These are phyloP conservation scores for Passalora sequoiae DNA, from an alignment of 2,329 filamentous ascomycete species.

Conservation along the genomic window DNA sequence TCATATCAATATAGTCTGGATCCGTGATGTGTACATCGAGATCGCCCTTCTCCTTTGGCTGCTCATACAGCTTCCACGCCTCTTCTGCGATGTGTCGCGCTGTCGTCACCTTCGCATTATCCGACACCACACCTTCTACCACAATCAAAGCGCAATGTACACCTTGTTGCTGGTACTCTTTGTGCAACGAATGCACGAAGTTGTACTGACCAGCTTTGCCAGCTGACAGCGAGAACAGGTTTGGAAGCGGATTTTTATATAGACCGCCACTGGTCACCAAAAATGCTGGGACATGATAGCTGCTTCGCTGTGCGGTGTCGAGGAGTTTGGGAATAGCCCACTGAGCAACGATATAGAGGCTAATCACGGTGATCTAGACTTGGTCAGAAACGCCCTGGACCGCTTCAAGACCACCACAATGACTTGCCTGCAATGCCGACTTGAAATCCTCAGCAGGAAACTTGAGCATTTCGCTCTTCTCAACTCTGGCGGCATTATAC, in stretches of 20 bases:
- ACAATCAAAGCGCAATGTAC: slow-evolving; percentile 45
- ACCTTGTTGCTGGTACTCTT: slow-evolving; percentile 36
- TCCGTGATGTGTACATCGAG: slow-evolving; percentile 33
- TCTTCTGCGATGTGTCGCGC: slow-evolving; percentile 42
- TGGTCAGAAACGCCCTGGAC: no score
- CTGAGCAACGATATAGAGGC: slow-evolving; percentile 43
- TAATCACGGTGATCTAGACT: slow-evolving; percentile 42
- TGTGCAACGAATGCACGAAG: slow-evolving; percentile 42
- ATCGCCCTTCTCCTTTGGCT: slow-evolving; percentile 30
- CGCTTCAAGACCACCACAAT: no score
- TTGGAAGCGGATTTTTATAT: slow-evolving; percentile 37
- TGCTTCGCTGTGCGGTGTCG: slow-evolving; percentile 22
- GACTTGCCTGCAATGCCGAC: slow-evolving; percentile 46
- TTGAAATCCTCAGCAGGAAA: slow-evolving; percentile 42
- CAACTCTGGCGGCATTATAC: slow-evolving; percentile 49
- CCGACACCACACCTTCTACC: slow-evolving; percentile 40
- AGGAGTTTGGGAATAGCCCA: slow-evolving; percentile 41
- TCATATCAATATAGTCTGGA: slow-evolving; percentile 13
- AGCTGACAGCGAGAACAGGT: slow-evolving; percentile 43
- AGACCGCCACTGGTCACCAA: slow-evolving; percentile 47
- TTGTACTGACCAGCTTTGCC: slow-evolving; percentile 49
- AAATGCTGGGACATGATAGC: slow-evolving; percentile 38
- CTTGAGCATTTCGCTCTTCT: slow-evolving; percentile 37
- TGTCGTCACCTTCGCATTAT: slow-evolving; percentile 38
- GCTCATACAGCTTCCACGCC: slow-evolving; percentile 41